Percentiles rank a stretch among this genome's conserved stretches.
These are phyloP conservation scores for Perkinsus marinus DNA, from an alignment of 169 alveolate species.

Conservation along the genomic window DNA sequence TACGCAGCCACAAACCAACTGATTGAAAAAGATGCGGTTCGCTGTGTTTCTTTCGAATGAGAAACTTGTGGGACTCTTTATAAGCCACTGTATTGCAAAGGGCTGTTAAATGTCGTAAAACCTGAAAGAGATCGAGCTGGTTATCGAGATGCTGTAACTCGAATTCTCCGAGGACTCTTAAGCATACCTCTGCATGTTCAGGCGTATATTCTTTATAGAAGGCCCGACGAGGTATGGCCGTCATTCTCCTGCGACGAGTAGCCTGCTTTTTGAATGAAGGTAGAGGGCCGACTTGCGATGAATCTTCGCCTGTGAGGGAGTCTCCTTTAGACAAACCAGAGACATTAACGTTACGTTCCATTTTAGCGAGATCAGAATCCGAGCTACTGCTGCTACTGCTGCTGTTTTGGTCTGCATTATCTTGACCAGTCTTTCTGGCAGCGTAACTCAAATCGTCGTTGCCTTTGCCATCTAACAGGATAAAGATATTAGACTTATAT, in stretches of 20 bases:
- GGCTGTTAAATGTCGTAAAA: not conserved
- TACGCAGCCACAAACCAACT: not conserved
- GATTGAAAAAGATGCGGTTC: not conserved
- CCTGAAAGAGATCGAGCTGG: not conserved
- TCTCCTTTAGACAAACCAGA: not conserved
- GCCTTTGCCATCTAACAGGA: not conserved
- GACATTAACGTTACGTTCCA: not conserved
- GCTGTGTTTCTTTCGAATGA: not conserved
- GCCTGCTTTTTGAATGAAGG: not conserved
- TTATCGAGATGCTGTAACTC: no score
- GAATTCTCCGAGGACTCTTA: no score
- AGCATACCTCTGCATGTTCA: not conserved
- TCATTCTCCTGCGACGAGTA: not conserved
- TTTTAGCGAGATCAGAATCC: not conserved
- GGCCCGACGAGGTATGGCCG: not conserved
- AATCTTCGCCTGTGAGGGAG: not conserved
- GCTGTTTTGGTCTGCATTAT: not conserved
- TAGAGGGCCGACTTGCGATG: not conserved
- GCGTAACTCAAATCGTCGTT: not conserved
- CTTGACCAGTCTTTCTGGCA: not conserved
- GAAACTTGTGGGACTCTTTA: not conserved
- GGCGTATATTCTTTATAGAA: not conserved
- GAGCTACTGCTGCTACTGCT: not conserved
- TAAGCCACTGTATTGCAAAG: not conserved
- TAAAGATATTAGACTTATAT: not conserved